Conservation (phyloP, 202 grass and related monocot species). For the Brachypodium distachyon region DNA sequence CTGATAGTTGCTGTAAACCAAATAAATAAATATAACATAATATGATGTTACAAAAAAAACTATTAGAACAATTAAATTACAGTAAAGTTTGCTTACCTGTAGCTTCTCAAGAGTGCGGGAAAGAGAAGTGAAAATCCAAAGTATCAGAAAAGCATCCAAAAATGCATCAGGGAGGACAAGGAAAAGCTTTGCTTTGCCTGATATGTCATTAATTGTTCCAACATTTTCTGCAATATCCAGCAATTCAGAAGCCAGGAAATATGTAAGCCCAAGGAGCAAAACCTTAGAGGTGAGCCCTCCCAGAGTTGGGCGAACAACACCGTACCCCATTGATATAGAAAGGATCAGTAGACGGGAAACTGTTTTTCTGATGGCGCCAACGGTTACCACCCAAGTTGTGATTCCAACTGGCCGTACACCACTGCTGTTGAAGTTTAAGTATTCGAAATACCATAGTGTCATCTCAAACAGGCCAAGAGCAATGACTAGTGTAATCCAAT, state of each 20-base stretch:
- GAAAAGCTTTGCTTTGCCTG: conserved; percentile 88
- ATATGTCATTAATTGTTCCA: conserved; percentile 98
- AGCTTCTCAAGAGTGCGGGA: conserved; percentile 91
- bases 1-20: neutral
- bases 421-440: conserved; percentile 88
- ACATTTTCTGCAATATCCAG: conserved; percentile 92
- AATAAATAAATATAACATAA: neutral
- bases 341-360: conserved; percentile 86
- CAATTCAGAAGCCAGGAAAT: conserved; percentile 85
- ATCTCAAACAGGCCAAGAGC: conserved; percentile 94
- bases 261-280: conserved; percentile 91
- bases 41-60: conserved; percentile 15
- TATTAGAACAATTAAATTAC: neutral
- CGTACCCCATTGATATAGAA: conserved; percentile 98
- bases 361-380: conserved; percentile 91
- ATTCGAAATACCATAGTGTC: conserved; percentile 97
- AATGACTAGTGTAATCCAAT: conserved; percentile 94
- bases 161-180: conserved; percentile 96
- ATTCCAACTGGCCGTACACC: conserved; percentile 78
- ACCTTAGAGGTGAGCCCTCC: conserved; percentile 97
- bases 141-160: conserved; percentile 95
- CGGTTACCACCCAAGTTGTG: conserved; percentile 98
- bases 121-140: conserved; percentile 99
- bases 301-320: conserved; percentile 90
- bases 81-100: conserved; percentile 46